A percentile compares a stretch with the other conserved stretches of the same genome.
Evolutionary conservation across 2,329 filamentous ascomycete species (phyloP).

Genomic region (Ophiostoma fasciatum): DNA sequence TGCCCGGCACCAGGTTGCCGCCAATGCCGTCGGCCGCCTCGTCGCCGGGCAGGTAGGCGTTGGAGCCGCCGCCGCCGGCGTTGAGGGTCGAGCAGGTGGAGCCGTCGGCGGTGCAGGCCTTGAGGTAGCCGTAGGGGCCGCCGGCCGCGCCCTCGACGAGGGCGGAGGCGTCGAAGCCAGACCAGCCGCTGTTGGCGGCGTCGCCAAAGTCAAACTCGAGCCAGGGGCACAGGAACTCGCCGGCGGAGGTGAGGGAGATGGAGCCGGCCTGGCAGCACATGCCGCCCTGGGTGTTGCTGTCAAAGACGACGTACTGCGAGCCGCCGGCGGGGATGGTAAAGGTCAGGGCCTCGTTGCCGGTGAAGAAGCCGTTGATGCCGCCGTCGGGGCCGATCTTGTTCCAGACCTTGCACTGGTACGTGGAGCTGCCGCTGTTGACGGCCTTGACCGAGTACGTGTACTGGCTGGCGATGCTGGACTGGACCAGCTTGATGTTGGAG

Average conservation of each 20-base stretch:
- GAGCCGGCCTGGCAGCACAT: conserved; percentile 26
- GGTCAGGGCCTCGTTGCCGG: conserved; percentile 20
- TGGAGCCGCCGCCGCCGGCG: conserved; percentile 16
- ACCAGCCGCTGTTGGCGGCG: conserved; percentile 30
- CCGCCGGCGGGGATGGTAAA: conserved; percentile 26
- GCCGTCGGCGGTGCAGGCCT: conserved; percentile 23
- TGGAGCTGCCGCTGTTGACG: conserved; percentile 17
- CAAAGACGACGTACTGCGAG: conserved; percentile 28
- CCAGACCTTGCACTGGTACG: conserved; percentile 28
- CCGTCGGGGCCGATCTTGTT: conserved; percentile 36
- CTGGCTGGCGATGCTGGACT: conserved; percentile 18
- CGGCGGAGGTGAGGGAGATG: conserved; percentile 21
- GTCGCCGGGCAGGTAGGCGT: conserved; percentile 22
- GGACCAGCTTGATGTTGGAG: conserved; percentile 36
- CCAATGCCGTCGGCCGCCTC: conserved; percentile 21
- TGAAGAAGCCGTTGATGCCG: conserved; percentile 33
- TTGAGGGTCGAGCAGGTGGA: conserved; percentile 19
- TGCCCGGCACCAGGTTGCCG: conserved; percentile 18
- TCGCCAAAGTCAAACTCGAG: conserved; percentile 34
- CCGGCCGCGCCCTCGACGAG: conserved; percentile 25
- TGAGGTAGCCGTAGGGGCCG: conserved; percentile 22
- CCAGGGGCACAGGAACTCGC: conserved; percentile 32
- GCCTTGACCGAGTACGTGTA: conserved; percentile 32
- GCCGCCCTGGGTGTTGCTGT: conserved; percentile 32
- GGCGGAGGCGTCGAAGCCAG: conserved; percentile 35